Evolutionary conservation across 257 asterid genomes (phyloP).

Genomic region (Solanum commersonii): DNA sequence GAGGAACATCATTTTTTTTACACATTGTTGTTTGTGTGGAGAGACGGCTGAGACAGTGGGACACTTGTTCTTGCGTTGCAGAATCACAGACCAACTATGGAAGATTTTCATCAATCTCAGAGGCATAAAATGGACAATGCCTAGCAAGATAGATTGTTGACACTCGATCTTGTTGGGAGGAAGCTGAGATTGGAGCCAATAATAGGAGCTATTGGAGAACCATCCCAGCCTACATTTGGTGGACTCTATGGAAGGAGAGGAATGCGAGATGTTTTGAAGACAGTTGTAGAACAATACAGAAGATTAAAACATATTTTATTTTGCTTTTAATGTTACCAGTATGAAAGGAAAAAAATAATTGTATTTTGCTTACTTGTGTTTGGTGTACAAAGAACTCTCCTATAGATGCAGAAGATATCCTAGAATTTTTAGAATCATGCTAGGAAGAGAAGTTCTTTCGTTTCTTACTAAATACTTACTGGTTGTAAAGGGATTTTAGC

Average conservation of each 20-base stretch:
- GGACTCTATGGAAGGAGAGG: not conserved
- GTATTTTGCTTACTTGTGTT: not conserved
- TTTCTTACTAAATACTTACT: not conserved
- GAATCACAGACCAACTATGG: not conserved
- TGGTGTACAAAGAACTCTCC: not conserved
- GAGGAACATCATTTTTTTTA: not conserved
- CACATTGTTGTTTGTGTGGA: not conserved
- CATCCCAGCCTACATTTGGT: not conserved
- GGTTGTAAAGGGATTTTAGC: not conserved
- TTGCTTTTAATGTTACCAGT: not conserved
- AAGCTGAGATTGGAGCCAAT: not conserved
- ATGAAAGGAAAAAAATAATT: too few species aligned
- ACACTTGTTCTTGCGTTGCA: not conserved
- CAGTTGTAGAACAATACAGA: not conserved
- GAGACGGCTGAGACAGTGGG: not conserved
- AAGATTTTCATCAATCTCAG: not conserved
- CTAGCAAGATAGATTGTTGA: not conserved
- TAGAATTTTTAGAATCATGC: not conserved
- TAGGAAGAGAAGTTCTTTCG: not conserved
- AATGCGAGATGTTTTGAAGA: not conserved
- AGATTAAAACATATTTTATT: not conserved
- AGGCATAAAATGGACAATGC: not conserved
- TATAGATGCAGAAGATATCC: not conserved
- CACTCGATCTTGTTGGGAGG: not conserved
- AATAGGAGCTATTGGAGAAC: not conserved